Conservation (phyloP, 768 basidiomycete genomes). For the Russula griseocarnosa region DNA sequence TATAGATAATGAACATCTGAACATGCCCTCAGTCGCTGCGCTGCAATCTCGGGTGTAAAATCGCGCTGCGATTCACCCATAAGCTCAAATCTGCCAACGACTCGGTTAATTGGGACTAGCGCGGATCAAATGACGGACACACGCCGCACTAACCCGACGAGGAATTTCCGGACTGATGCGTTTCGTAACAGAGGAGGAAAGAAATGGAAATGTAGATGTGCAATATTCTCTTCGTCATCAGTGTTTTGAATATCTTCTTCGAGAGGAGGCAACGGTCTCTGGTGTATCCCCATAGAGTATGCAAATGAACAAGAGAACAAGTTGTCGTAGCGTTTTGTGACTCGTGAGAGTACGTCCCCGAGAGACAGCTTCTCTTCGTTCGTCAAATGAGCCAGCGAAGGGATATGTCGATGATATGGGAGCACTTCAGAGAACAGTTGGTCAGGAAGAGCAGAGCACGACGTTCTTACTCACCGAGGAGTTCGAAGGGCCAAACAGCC, state of each 20-base stretch:
- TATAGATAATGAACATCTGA: conserved; percentile 58
- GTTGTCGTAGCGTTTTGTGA: conserved; percentile 71
- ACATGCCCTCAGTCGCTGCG: conserved; percentile 52
- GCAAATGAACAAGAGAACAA: conserved; percentile 84
- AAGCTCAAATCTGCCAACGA: conserved; percentile 64
- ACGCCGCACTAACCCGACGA: conserved; percentile 65
- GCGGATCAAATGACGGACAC: not conserved
- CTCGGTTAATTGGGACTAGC: not conserved
- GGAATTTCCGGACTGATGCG: conserved; percentile 80
- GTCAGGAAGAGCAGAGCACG: conserved; percentile 8
- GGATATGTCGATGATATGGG: conserved; percentile 74
- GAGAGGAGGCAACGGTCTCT: conserved; percentile 57
- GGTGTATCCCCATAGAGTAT: conserved; percentile 94
- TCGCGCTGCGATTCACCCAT: conserved; percentile 91
- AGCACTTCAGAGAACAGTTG: conserved; percentile 47
- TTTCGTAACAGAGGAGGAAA: conserved; percentile 79
- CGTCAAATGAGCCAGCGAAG: conserved; percentile 60
- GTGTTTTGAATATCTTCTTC: conserved; percentile 32
- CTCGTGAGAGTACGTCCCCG: conserved; percentile 59
- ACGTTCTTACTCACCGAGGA: conserved; percentile 49
- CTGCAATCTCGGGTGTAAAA: conserved; percentile 85
- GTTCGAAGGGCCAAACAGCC: conserved; percentile 93
- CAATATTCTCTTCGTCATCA: conserved; percentile 48
- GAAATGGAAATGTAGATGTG: conserved; percentile 86
- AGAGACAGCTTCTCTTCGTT: conserved; percentile 58